These are phyloP conservation scores for Puccinia hordei DNA, from an alignment of 1,284 basidiomycete species.

Conservation along the genomic window DNA sequence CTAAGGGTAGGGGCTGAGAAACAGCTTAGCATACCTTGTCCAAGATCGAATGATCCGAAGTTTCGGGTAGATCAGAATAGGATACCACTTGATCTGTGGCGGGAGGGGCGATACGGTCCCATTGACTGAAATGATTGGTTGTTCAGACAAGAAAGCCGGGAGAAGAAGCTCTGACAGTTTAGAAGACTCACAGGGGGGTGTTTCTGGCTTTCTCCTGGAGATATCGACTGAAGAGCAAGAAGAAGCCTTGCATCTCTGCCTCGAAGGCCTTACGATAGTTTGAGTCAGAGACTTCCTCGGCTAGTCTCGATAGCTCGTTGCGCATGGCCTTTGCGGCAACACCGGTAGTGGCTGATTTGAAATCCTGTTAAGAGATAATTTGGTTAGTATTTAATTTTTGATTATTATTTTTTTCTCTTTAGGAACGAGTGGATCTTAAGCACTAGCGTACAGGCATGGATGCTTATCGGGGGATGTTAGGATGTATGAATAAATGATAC, in stretches of 20 bases:
- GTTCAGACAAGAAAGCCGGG: background rate
- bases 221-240: constrained; percentile 98
- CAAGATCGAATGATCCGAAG: constrained; percentile 71
- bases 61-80: constrained; percentile 73
- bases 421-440: background rate
- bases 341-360: constrained; percentile 97
- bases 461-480: background rate
- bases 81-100: constrained; percentile 87
- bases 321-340: constrained; percentile 97
- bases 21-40: constrained; percentile 65
- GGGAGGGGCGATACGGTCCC: constrained; percentile 96
- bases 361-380: constrained; percentile 64
- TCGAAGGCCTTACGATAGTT: constrained; percentile 75
- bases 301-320: constrained; percentile 94
- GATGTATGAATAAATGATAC: background rate
- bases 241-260: constrained; percentile 98
- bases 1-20: background rate
- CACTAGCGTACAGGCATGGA: too few species aligned
- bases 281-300: constrained; percentile 61
- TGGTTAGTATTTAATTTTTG: background rate
- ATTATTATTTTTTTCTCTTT: background rate
- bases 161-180: background rate
- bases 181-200: constrained; percentile 12
- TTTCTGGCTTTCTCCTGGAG: constrained; percentile 78
- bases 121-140: constrained; percentile 68